Conservation (phyloP, 345 rosid species). For the Dipteronia sinensis region DNA sequence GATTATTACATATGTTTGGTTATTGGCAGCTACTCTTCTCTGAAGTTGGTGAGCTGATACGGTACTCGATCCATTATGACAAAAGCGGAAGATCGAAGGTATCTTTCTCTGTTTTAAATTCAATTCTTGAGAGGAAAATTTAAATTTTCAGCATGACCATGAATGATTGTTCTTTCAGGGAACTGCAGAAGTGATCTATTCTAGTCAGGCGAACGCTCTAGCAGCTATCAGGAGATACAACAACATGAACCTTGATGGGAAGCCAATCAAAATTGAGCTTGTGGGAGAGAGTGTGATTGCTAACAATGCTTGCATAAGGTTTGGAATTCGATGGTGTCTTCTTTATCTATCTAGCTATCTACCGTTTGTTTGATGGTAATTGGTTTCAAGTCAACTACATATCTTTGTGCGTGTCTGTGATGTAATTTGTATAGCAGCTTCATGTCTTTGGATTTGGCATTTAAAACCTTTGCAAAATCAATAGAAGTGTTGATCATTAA, state of each 20-base stretch:
- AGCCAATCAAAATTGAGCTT: slow-evolving; percentile 62
- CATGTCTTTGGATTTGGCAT: neutral
- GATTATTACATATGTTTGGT: neutral
- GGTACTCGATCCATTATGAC: slow-evolving; percentile 51
- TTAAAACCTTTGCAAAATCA: neutral
- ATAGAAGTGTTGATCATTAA: neutral
- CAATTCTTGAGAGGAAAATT: slow-evolving; percentile 1
- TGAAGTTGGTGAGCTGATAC: slow-evolving; percentile 55
- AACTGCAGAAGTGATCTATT: slow-evolving; percentile 60
- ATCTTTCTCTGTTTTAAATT: slow-evolving; percentile 21
- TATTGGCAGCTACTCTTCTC: slow-evolving; percentile 55
- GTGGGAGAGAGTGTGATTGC: slow-evolving; percentile 47
- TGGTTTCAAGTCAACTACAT: neutral
- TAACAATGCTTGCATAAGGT: slow-evolving; percentile 31
- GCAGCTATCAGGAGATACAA: slow-evolving; percentile 65
- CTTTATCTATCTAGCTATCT: neutral
- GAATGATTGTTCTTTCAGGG: slow-evolving; percentile 46
- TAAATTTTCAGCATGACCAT: slow-evolving; percentile 14
- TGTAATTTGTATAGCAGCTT: neutral
- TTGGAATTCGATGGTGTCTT: slow-evolving; percentile 3
- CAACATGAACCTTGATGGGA: slow-evolving; percentile 64
- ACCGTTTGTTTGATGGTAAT: neutral
- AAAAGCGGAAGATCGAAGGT: slow-evolving; percentile 70
- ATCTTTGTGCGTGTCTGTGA: neutral
- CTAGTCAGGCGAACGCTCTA: slow-evolving; percentile 42